A percentile compares a stretch with the other conserved stretches of the same genome.
Evolutionary conservation across 2,329 filamentous ascomycete species (phyloP).

Genomic region (Fusarium paranaense): DNA sequence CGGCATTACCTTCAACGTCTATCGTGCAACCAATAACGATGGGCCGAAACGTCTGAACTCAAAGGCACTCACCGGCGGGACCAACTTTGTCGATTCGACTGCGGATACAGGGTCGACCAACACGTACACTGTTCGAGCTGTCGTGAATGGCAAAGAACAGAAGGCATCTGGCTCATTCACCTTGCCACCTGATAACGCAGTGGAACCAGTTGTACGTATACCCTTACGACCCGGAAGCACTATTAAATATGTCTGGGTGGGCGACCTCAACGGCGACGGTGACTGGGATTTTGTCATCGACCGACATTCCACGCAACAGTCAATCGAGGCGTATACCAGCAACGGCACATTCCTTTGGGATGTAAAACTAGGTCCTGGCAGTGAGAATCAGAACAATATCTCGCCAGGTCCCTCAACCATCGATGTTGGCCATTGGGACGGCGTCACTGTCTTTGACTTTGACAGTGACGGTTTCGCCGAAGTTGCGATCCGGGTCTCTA

Average conservation of each 20-base stretch:
- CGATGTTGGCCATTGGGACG: conserved; percentile 39
- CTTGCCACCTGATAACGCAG: conserved; percentile 13
- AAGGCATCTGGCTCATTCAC: conserved; percentile 20
- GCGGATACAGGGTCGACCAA: conserved; percentile 21
- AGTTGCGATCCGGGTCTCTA: conserved; percentile 39
- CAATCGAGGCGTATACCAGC: conserved; percentile 30
- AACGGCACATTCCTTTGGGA: conserved; percentile 36
- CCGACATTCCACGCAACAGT: conserved; percentile 26
- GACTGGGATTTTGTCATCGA: conserved; percentile 40
- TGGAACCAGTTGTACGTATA: conserved; percentile 27
- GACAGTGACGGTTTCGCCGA: conserved; percentile 38
- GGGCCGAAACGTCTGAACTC: conserved; percentile 22
- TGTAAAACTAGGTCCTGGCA: conserved; percentile 35
- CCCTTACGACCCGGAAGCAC: conserved; percentile 28
- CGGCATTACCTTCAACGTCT: conserved; percentile 38
- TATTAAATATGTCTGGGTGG: conserved; percentile 42
- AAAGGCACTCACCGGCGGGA: conserved; percentile 27
- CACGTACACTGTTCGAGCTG: conserved; percentile 31
- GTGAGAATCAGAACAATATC: conserved; percentile 38
- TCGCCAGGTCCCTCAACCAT: conserved; percentile 31
- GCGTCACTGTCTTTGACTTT: conserved; percentile 40
- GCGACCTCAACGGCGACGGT: conserved; percentile 39
- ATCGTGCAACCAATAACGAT: conserved; percentile 9
- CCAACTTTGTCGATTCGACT: conserved; percentile 34
- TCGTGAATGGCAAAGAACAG: conserved; percentile 30